These are phyloP conservation scores for Phytophthora megakarya DNA, from an alignment of 352 stramenopile genomes.

Conservation along the genomic window DNA sequence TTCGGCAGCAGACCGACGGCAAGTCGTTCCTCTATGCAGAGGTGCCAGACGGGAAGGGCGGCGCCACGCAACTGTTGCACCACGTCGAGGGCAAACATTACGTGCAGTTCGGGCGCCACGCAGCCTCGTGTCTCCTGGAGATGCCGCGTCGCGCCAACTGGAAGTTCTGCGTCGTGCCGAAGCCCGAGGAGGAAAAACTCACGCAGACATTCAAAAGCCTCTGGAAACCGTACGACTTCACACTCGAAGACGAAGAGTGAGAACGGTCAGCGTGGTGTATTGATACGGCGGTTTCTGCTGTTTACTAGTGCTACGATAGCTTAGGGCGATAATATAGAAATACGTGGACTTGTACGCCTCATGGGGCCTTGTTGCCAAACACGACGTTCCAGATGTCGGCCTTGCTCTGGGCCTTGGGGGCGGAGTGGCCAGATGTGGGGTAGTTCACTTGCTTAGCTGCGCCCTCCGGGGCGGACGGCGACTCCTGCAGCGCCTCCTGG, in stretches of 20 bases:
- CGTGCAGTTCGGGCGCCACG: constrained; percentile 83
- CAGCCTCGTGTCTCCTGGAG: constrained; percentile 59
- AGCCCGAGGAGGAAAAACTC: constrained; percentile 70
- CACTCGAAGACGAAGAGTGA: constrained; percentile 39
- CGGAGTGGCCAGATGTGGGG: constrained; percentile 7
- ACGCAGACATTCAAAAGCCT: constrained; percentile 65
- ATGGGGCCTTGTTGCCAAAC: constrained; percentile 41
- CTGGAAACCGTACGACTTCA: constrained; percentile 83
- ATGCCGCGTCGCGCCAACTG: constrained; percentile 75
- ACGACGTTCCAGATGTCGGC: constrained; percentile 61
- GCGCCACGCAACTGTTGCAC: constrained; percentile 52
- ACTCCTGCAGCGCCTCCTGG: constrained; percentile 60
- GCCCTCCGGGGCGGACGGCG: constrained; percentile 28
- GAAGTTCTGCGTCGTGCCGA: constrained; percentile 85
- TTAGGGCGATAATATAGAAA: constrained; percentile 44
- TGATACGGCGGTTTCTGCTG: constrained; percentile 24
- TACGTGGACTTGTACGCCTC: constrained; percentile 8
- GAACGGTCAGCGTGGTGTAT: constrained; percentile 28
- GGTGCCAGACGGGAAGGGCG: constrained; percentile 52
- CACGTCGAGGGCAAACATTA: constrained; percentile 79
- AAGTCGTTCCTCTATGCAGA: constrained; percentile 74
- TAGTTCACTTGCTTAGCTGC: constrained; percentile 39
- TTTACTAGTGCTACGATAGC: constrained; percentile 36
- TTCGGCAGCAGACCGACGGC: constrained; percentile 43
- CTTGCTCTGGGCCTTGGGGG: constrained; percentile 35